These are phyloP conservation scores for Neonectria punicea DNA, from an alignment of 2,329 filamentous ascomycete species.

Conservation along the genomic window DNA sequence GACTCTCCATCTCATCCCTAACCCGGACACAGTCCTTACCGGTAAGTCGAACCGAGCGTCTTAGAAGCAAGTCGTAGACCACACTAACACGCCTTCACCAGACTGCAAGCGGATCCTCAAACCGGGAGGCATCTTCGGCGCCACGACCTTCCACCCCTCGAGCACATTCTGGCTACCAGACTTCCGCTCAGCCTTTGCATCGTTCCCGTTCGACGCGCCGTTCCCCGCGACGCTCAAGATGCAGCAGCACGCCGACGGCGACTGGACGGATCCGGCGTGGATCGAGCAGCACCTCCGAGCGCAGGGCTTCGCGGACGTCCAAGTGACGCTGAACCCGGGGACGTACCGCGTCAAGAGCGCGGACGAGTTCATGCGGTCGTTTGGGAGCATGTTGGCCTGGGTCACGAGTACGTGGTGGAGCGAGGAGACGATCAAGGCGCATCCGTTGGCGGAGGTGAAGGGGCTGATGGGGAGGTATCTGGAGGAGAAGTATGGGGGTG, in stretches of 20 bases:
- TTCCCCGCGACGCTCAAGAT: conserved; percentile 48
- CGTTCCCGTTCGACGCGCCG: conserved; percentile 54
- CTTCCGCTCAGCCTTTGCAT: conserved; percentile 51
- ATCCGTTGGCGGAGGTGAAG: conserved; percentile 50
- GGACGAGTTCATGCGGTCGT: conserved; percentile 49
- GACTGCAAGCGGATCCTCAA: conserved; percentile 54
- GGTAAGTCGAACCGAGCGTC: conserved; percentile 33
- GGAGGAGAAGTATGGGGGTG: conserved; percentile 50
- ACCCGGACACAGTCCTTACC: conserved; percentile 48
- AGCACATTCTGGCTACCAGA: conserved; percentile 52
- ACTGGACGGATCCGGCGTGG: conserved; percentile 54
- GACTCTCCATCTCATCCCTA: conserved; percentile 58
- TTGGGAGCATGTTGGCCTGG: conserved; percentile 53
- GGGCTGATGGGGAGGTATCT: conserved; percentile 50
- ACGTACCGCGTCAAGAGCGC: conserved; percentile 46
- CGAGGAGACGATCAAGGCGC: conserved; percentile 50
- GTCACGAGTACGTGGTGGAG: conserved; percentile 52
- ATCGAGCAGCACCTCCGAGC: conserved; percentile 48
- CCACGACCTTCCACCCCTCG: conserved; percentile 49
- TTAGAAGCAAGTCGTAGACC: background rate
- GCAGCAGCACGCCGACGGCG: conserved; percentile 52
- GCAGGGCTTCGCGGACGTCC: conserved; percentile 53
- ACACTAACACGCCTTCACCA: conserved; percentile 7
- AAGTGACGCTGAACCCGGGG: conserved; percentile 46
- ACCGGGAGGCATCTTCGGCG: conserved; percentile 52